These are phyloP conservation scores for Dendrothele bispora DNA, from an alignment of 768 basidiomycete species.

Conservation along the genomic window DNA sequence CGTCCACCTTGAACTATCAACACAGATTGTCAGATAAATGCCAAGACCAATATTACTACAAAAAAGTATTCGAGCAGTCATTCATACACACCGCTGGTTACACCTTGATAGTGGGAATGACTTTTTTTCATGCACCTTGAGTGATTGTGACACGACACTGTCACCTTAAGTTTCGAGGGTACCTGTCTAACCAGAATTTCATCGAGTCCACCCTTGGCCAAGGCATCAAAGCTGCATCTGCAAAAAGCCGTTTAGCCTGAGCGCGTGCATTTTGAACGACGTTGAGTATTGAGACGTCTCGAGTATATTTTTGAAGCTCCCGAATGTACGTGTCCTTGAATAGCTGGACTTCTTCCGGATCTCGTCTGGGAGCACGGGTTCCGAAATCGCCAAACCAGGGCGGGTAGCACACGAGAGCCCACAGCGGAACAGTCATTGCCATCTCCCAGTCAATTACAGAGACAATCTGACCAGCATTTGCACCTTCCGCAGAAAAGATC, in stretches of 20 bases:
- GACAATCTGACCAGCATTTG: slow-evolving; percentile 17
- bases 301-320: slow-evolving; percentile 18
- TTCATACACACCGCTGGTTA: too few species aligned
- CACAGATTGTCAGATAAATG: too few species aligned
- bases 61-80: too few species aligned
- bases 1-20: too few species aligned
- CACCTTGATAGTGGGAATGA: too few species aligned
- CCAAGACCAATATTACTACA: too few species aligned
- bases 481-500: slow-evolving; percentile 17
- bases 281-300: slow-evolving; percentile 14
- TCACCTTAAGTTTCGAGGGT: too few species aligned
- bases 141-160: too few species aligned
- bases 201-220: slow-evolving; percentile 19
- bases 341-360: slow-evolving; percentile 12
- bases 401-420: slow-evolving; percentile 20
- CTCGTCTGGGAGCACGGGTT: slow-evolving; percentile 2
- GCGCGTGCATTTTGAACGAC: slow-evolving; percentile 21
- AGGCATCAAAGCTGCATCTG: slow-evolving; percentile 16
- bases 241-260: slow-evolving; percentile 15
- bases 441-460: slow-evolving; percentile 23
- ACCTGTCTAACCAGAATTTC: slow-evolving; percentile 11
- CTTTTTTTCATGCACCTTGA: too few species aligned
- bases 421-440: slow-evolving; percentile 18
- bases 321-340: slow-evolving; percentile 23
- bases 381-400: slow-evolving; percentile 17